Percentiles rank a stretch among this genome's conserved stretches.
Evolutionary conservation across 2,329 filamentous ascomycete genomes (phyloP).

Genomic region (Pezizomycotina sp.): DNA sequence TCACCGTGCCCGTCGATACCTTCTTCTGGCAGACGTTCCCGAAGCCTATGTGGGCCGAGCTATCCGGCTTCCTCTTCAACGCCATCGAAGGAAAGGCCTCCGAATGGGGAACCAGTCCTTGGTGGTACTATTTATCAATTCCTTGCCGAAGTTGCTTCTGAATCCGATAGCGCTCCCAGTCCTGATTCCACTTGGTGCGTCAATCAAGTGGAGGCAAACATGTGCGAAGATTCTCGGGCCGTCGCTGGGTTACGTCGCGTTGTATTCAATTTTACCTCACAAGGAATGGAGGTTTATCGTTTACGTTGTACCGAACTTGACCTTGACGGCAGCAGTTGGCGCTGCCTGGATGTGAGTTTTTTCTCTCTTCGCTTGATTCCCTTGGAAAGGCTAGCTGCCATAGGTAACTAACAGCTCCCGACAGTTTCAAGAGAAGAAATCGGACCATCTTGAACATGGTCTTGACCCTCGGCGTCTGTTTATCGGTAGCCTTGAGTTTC

Average conservation of each 20-base stretch:
- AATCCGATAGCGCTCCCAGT: conserved; percentile 50
- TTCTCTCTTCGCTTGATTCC: conserved; percentile 7
- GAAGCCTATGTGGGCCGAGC: conserved; percentile 71
- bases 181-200: conserved; percentile 40
- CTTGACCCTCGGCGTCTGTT: conserved; percentile 45
- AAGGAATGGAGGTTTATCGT: conserved; percentile 95
- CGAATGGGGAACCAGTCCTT: conserved; percentile 74
- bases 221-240: conserved; percentile 44
- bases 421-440: conserved; percentile 8
- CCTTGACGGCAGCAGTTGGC: conserved; percentile 56
- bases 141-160: conserved; percentile 64
- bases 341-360: conserved; percentile 55
- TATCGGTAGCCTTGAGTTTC: conserved; percentile 28
- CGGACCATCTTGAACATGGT: conserved; percentile 39
- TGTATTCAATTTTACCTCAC: conserved; percentile 82
- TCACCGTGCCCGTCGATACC: conserved; percentile 65
- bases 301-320: conserved; percentile 68
- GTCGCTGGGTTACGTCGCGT: conserved; percentile 50
- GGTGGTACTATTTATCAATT: conserved; percentile 73
- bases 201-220: conserved; percentile 26
- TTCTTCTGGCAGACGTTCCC: conserved; percentile 66
- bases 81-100: conserved; percentile 67
- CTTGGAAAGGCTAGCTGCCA: too few species aligned
- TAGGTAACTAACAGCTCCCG: too few species aligned
- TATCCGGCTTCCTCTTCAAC: conserved; percentile 80